These are phyloP conservation scores for Paramecium sonneborni DNA, from an alignment of 73 alveolate species.

Conservation along the genomic window DNA sequence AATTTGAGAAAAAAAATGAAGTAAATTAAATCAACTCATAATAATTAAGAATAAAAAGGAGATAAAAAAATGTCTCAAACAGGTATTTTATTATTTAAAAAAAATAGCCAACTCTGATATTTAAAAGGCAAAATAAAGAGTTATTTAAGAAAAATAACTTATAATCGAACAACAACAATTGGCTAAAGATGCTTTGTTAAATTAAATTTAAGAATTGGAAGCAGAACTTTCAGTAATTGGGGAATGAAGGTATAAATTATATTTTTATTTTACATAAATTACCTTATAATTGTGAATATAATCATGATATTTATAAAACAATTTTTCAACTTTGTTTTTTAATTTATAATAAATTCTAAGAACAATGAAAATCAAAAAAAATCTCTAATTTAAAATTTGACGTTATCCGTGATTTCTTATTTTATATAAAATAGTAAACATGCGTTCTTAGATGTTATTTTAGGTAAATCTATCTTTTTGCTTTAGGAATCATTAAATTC, in stretches of 20 bases:
- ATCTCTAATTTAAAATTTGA: too few species aligned
- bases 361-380: too few species aligned
- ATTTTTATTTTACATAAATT: background rate
- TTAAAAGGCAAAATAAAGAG: background rate
- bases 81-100: background rate
- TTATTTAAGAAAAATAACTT: background rate
- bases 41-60: background rate
- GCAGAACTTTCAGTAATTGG: background rate
- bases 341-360: too few species aligned
- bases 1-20: constrained; percentile 83
- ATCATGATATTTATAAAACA: too few species aligned
- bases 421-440: too few species aligned
- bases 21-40: constrained; percentile 42
- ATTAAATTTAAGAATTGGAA: background rate
- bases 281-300: too few species aligned
- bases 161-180: background rate
- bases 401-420: too few species aligned
- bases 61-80: background rate
- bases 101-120: background rate
- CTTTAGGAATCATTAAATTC: too few species aligned
- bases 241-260: too few species aligned
- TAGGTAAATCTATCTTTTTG: too few species aligned
- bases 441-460: too few species aligned
- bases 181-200: background rate
- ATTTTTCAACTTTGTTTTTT: too few species aligned